Evolutionary conservation across 139 green algal genomes (phyloP).

Genomic region (Desmodesmus armatus): DNA sequence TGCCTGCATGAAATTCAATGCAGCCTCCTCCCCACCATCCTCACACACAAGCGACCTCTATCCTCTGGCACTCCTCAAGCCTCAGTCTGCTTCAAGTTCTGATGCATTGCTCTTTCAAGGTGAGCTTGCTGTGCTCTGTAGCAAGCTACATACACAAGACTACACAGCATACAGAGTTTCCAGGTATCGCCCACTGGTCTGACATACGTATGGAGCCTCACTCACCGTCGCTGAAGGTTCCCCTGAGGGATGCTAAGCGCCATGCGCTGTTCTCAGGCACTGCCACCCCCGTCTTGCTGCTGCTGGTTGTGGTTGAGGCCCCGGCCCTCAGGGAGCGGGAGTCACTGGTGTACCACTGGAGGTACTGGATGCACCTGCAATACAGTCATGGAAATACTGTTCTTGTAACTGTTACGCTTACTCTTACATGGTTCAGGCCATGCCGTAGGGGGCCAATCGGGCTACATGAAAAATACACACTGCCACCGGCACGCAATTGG

Average conservation of each 20-base stretch:
- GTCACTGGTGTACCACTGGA: constrained; percentile 6
- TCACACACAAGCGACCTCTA: no score
- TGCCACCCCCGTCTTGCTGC: constrained; percentile 24
- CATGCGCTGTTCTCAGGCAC: neutral
- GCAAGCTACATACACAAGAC: neutral
- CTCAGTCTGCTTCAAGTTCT: no score
- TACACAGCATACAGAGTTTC: neutral
- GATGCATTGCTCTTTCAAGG: no score
- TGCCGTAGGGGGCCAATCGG: neutral
- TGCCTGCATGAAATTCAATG: no score
- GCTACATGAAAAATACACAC: neutral
- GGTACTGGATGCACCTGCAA: constrained; percentile 28
- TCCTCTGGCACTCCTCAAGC: no score
- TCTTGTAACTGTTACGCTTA: neutral
- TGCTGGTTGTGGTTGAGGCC: neutral
- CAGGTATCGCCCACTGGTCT: neutral
- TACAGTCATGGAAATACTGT: neutral
- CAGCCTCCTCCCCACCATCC: no score
- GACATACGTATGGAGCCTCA: neutral
- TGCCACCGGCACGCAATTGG: neutral
- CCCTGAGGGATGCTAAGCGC: constrained; percentile 11
- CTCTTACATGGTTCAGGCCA: neutral
- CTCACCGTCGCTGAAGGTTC: neutral
- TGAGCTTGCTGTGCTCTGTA: no score
- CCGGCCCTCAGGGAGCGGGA: neutral